Percentiles rank a stretch among this genome's conserved stretches.
Conservation (phyloP, 257 asterid genomes). For the Apocynum venetum region DNA sequence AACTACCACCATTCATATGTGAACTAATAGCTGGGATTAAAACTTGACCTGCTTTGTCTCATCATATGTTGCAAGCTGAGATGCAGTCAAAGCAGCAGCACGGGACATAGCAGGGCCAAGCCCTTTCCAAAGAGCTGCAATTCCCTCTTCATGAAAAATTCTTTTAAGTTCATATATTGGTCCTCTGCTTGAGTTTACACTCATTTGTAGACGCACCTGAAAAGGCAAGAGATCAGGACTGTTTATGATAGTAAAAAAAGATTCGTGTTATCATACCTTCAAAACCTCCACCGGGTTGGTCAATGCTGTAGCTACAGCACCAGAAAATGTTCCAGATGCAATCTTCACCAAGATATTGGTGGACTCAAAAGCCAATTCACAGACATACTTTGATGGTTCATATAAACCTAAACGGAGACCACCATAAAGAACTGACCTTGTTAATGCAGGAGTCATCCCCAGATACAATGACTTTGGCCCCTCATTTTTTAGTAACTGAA, state of each 20-base stretch:
- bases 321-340: slow-evolving; percentile 95
- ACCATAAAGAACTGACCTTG: slow-evolving; percentile 99
- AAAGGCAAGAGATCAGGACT: slow-evolving; percentile 29
- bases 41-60: slow-evolving; percentile 78
- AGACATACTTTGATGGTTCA: slow-evolving; percentile 92
- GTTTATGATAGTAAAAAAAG: slow-evolving; percentile 1
- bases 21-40: slow-evolving; percentile 19
- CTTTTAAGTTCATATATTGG: slow-evolving; percentile 55
- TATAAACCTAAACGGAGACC: slow-evolving; percentile 99
- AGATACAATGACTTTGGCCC: slow-evolving; percentile 78
- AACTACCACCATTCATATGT: slow-evolving; percentile 1
- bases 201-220: slow-evolving; percentile 88
- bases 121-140: slow-evolving; percentile 89
- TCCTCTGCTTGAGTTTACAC: slow-evolving; percentile 38
- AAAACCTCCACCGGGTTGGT: slow-evolving; percentile 89
- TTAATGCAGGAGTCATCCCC: slow-evolving; percentile 88
- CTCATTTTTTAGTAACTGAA: slow-evolving; percentile 67
- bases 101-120: slow-evolving; percentile 93
- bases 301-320: slow-evolving; percentile 90
- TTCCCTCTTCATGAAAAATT: slow-evolving; percentile 77
- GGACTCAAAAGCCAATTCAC: slow-evolving; percentile 98
- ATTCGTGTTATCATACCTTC: slow-evolving; percentile 51
- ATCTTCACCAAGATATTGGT: slow-evolving; percentile 93
- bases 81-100: slow-evolving; percentile 90
- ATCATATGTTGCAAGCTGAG: slow-evolving; percentile 87